Conservation (phyloP, 164 flowering plant genomes). For the Vitis rotundifolia region DNA sequence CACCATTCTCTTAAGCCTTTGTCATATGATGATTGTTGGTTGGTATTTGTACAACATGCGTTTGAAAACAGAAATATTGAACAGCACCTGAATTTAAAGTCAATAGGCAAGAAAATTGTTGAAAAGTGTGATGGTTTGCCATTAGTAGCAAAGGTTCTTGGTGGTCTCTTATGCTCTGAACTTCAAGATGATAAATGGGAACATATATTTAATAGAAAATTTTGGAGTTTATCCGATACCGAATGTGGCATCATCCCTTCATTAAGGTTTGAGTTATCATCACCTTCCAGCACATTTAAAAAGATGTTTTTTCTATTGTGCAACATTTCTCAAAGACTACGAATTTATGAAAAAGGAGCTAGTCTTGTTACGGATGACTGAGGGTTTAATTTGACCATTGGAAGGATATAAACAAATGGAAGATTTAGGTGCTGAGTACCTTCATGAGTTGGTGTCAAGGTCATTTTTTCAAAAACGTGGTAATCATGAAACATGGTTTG, state of each 20-base stretch:
- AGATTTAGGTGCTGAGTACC: background rate
- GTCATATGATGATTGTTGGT: too few species aligned
- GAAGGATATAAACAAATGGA: background rate
- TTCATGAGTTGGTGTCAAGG: background rate
- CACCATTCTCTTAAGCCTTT: too few species aligned
- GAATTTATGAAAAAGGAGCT: background rate
- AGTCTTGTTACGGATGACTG: conserved; percentile 6
- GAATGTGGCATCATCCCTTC: background rate
- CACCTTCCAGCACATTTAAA: conserved; percentile 1
- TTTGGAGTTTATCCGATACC: background rate
- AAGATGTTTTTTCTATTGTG: conserved; percentile 8
- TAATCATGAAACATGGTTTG: background rate
- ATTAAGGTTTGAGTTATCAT: background rate
- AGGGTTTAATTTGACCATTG: background rate
- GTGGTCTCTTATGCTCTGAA: too few species aligned
- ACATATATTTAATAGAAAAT: too few species aligned
- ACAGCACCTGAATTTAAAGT: too few species aligned
- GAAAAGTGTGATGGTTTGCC: too few species aligned
- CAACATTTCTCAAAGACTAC: conserved; percentile 7
- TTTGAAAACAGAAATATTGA: too few species aligned
- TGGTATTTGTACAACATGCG: too few species aligned
- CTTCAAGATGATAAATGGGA: too few species aligned
- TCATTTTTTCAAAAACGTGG: background rate
- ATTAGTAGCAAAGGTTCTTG: too few species aligned
- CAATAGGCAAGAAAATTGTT: too few species aligned